Conservation (phyloP, 495 filamentous ascomycete genomes). For the Copromyces sp. region DNA sequence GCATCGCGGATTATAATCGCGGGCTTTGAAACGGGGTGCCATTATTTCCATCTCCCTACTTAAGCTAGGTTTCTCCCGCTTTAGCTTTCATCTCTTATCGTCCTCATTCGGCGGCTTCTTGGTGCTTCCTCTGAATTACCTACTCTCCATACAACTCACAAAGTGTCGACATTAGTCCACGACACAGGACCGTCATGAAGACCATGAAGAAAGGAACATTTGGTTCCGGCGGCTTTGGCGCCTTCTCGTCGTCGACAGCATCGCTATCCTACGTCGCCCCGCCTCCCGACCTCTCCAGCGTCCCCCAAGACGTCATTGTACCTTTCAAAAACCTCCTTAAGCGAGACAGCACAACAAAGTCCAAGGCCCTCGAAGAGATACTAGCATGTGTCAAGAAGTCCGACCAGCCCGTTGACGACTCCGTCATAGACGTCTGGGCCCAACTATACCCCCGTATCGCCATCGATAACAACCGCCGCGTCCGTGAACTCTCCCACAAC, state of each 20-base stretch:
- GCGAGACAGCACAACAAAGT: conserved; percentile 84
- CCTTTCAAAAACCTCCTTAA: conserved; percentile 87
- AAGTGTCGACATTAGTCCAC: not conserved
- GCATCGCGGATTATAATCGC: not conserved
- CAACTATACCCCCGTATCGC: conserved; percentile 78
- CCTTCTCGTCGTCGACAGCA: conserved; percentile 33
- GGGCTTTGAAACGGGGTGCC: not conserved
- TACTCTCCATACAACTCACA: not conserved
- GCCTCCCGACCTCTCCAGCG: conserved; percentile 66
- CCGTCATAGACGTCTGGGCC: conserved; percentile 40
- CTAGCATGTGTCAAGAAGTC: conserved; percentile 40
- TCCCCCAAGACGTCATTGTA: conserved; percentile 75
- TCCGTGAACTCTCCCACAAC: conserved; percentile 71
- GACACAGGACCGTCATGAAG: not conserved
- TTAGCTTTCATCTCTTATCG: not conserved
- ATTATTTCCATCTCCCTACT: not conserved
- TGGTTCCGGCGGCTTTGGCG: conserved; percentile 33
- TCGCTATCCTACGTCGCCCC: conserved; percentile 76
- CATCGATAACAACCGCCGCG: conserved; percentile 78
- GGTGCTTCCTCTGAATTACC: not conserved
- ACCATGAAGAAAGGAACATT: conserved; percentile 3
- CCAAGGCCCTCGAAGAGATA: conserved; percentile 87
- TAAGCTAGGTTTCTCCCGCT: not conserved
- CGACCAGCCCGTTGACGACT: not conserved
- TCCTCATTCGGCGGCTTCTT: not conserved